Percentiles rank a stretch among this genome's conserved stretches.
These are phyloP conservation scores for Paecilomyces niveus DNA, from an alignment of 2,329 filamentous ascomycete species.

Conservation along the genomic window DNA sequence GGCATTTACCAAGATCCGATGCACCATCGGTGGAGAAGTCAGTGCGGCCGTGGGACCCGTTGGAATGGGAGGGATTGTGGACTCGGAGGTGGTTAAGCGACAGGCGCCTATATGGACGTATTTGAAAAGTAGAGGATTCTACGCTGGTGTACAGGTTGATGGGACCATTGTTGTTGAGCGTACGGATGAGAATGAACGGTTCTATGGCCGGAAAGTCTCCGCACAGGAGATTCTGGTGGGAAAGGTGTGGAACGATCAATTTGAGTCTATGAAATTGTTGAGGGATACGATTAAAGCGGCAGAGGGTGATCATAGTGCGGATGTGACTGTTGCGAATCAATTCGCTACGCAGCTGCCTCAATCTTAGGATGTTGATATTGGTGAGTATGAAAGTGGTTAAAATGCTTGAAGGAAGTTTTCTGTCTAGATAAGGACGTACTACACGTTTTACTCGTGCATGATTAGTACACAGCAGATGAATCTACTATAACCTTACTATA, in stretches of 20 bases:
- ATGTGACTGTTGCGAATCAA: background rate
- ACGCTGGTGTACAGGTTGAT: conserved; percentile 79
- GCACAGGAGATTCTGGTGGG: conserved; percentile 58
- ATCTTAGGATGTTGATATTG: no score
- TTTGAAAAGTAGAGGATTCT: conserved; percentile 82
- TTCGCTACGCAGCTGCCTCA: background rate
- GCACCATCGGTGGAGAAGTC: conserved; percentile 76
- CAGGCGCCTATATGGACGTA: conserved; percentile 74
- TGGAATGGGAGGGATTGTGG: conserved; percentile 65
- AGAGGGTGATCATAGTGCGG: conserved; percentile 57
- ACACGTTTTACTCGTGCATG: background rate
- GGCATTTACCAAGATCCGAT: conserved; percentile 69
- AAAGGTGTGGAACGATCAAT: conserved; percentile 48
- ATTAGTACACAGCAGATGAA: background rate
- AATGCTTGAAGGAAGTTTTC: no score
- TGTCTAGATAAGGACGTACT: no score
- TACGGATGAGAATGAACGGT: conserved; percentile 76
- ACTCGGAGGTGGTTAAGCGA: conserved; percentile 60
- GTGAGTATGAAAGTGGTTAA: no score
- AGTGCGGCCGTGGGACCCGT: conserved; percentile 71
- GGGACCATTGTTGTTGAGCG: conserved; percentile 81
- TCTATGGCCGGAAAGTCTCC: conserved; percentile 63
- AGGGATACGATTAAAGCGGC: conserved; percentile 82
- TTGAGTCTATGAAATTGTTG: conserved; percentile 52
- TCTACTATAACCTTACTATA: no score